Percentiles rank a stretch among this genome's conserved stretches.
phyloP scores from a whole-genome alignment of 306 rosid species.

The Prunus padus region DNA sequence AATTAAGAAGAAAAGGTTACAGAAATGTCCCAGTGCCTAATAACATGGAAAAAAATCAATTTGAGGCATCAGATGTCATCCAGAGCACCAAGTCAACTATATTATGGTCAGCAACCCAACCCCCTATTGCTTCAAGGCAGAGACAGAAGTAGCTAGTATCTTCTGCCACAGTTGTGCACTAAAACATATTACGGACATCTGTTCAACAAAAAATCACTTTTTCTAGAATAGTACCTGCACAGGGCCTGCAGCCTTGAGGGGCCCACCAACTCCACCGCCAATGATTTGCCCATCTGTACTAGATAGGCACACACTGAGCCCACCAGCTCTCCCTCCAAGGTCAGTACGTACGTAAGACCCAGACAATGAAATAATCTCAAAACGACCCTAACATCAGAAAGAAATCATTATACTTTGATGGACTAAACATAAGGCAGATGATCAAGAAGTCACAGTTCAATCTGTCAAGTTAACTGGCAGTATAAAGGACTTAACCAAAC shows the following conservation, averaged over 20 bases:
- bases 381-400: conserved; percentile 66
- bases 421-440: conserved; percentile 10
- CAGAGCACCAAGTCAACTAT: conserved; percentile 7
- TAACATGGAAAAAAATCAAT: conserved; percentile 6
- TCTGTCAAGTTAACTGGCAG: background rate
- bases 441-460: conserved; percentile 15
- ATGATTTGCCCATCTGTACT: conserved; percentile 83
- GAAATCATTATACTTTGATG: conserved; percentile 18
- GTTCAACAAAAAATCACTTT: background rate
- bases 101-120: background rate
- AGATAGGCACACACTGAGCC: conserved; percentile 83
- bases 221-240: conserved; percentile 68
- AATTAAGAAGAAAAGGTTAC: background rate
- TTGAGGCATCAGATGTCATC: background rate
- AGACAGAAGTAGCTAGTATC: conserved; percentile 2
- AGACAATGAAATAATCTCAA: conserved; percentile 82
- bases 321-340: conserved; percentile 68
- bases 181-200: background rate
- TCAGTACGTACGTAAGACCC: conserved; percentile 90
- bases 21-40: background rate
- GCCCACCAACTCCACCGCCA: conserved; percentile 98
- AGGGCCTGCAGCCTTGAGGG: conserved; percentile 88
- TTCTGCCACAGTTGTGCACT: conserved; percentile 11
- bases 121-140: background rate
- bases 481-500: conserved; percentile 3